Conservation (phyloP, 2,329 filamentous ascomycete genomes). For the Ophiostoma ips region DNA sequence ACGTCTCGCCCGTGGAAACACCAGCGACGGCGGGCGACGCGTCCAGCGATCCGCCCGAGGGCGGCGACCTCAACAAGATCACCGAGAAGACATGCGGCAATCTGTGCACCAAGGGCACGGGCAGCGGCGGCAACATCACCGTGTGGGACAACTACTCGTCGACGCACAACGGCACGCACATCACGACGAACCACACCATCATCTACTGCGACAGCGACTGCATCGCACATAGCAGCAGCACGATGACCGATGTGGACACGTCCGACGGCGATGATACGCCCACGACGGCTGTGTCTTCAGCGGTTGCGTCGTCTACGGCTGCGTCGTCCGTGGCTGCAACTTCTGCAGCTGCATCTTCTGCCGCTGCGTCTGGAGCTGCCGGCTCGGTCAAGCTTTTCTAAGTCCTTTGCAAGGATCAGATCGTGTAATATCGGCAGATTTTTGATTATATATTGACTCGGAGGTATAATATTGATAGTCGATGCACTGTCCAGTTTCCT, state of each 20-base stretch:
- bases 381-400: too few relatives aligned
- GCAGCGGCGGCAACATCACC: neutral
- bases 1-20: neutral
- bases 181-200: neutral
- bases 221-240: neutral
- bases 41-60: neutral
- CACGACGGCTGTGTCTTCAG: neutral
- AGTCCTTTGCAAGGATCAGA: too few relatives aligned
- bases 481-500: too few relatives aligned
- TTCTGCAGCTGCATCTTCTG: neutral
- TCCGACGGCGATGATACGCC: neutral
- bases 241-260: neutral
- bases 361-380: too few relatives aligned
- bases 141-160: neutral
- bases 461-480: too few relatives aligned
- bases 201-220: neutral
- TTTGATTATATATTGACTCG: too few relatives aligned
- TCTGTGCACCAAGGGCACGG: neutral
- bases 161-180: neutral
- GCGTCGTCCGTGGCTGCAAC: neutral
- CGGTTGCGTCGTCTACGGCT: neutral
- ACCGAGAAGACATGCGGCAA: neutral
- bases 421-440: too few relatives aligned
- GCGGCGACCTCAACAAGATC: neutral
- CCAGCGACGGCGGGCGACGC: neutral